These are phyloP conservation scores for Quercus lobata DNA, from an alignment of 331 rosid species.

Conservation along the genomic window DNA sequence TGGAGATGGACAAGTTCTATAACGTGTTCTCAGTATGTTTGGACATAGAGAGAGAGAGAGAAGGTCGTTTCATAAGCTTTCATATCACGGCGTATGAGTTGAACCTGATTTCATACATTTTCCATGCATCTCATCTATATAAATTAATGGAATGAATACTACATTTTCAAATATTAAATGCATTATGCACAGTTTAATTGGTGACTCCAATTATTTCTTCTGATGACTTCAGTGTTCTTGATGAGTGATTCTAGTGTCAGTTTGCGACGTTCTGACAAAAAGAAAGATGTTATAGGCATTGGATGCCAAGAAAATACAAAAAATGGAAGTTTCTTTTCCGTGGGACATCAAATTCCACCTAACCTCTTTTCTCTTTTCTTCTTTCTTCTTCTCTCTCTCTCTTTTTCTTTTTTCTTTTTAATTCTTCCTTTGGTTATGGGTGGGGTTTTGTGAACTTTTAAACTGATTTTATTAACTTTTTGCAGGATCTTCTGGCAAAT, in stretches of 20 bases:
- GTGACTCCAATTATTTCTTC: not conserved
- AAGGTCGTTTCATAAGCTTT: not conserved
- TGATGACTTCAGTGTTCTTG: not conserved
- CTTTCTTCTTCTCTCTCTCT: not conserved
- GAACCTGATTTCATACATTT: not conserved
- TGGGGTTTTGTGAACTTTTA: not conserved
- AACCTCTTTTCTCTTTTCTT: not conserved
- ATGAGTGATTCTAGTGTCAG: not conserved
- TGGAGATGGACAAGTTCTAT: not conserved
- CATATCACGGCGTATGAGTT: not conserved
- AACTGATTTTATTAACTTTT: not conserved
- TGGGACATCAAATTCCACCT: not conserved
- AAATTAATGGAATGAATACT: not conserved
- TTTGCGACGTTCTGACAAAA: not conserved
- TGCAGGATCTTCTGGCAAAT: constrained; percentile 32
- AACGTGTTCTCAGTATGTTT: not conserved
- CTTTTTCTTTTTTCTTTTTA: not conserved
- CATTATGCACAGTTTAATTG: too few species aligned
- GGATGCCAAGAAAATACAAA: not conserved
- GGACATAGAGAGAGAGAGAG: not conserved
- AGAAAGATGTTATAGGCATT: not conserved
- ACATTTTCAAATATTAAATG: not conserved
- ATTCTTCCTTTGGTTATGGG: not conserved
- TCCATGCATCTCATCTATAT: not conserved
- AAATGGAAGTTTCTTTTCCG: not conserved